Evolutionary conservation across 2,329 filamentous ascomycete species (phyloP), one percentile per base, ranked within the genome.

Genomic region (Alternaria alternata): DNA sequence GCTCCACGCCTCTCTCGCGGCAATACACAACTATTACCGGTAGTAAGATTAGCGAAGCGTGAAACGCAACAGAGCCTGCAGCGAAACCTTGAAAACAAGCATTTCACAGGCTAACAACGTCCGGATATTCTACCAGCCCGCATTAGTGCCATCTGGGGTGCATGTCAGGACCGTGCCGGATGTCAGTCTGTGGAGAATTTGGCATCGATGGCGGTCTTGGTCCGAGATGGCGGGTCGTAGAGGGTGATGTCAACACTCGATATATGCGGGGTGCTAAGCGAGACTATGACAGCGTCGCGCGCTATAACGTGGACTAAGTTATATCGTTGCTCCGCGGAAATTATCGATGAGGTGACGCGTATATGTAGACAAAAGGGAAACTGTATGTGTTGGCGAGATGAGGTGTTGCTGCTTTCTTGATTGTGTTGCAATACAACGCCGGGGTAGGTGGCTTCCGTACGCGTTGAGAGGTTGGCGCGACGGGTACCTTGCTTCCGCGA

Each of bases 241-340:
- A 46, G 34, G n/a, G 63, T 65, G 63, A 65, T 62, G 54, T 59
- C 61, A 65, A 55, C 54, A 65, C 57, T 65, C 38, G 20, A 54
- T 57, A 30, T n/a, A 49, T 63, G 47, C 41, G 58, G 61, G 54
- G 43, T 57, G 51, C 41, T 65, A 65, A 64, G 63, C 58, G 61
- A 65, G 53, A 24, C 11, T 36, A 30, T 49, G 43, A 48, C 14
- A 48, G 32, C 20, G 46, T 22, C 30, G 46, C 18, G 18, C 46
- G 46, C 46, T 48, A 48, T 20, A 42, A 22, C 20, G 9, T 22
- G 39, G 11, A 42, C 9, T 42, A 83, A 59, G 1, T 36, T 20
- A 22, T 24, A 36, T 34, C 36, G 30, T 48, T 11, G 2, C 46
- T 48, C 46, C 46, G 46, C 30, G 20, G 46, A 9, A 7, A 1